These are phyloP conservation scores for Komagataella mondaviorum DNA, from an alignment of 805 yeast species.

Conservation along the genomic window DNA sequence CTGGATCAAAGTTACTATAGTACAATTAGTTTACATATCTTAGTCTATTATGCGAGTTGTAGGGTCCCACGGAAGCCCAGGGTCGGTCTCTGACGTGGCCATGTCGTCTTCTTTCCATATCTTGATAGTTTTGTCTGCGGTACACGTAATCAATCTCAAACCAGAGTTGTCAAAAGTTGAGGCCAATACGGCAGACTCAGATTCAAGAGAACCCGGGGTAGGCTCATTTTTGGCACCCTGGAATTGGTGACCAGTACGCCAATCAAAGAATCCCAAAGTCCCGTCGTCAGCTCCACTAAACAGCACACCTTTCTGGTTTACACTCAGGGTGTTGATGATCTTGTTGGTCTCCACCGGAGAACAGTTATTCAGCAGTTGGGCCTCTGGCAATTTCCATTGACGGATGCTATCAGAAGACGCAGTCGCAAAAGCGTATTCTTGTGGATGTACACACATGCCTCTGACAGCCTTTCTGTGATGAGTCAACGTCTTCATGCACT, in stretches of 20 bases:
- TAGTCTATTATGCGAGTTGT: background rate
- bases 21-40: background rate
- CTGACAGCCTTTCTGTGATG: constrained; percentile 80
- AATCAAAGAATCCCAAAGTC: constrained; percentile 62
- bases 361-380: constrained; percentile 51
- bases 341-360: constrained; percentile 23
- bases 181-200: constrained; percentile 57
- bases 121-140: constrained; percentile 78
- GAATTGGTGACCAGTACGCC: constrained; percentile 50
- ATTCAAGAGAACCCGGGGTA: constrained; percentile 56
- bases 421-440: constrained; percentile 61
- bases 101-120: constrained; percentile 47
- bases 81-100: constrained; percentile 13
- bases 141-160: constrained; percentile 69
- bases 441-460: constrained; percentile 54
- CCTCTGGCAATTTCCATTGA: constrained; percentile 76
- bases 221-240: constrained; percentile 41
- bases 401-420: constrained; percentile 73
- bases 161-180: constrained; percentile 74
- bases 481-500: constrained; percentile 56
- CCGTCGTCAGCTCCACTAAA: constrained; percentile 86
- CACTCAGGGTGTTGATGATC: constrained; percentile 50
- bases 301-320: constrained; percentile 44
- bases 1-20: background rate
- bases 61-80: background rate